phyloP scores from a whole-genome alignment of 257 asterid genomes.

The Penstemon barbatus region DNA sequence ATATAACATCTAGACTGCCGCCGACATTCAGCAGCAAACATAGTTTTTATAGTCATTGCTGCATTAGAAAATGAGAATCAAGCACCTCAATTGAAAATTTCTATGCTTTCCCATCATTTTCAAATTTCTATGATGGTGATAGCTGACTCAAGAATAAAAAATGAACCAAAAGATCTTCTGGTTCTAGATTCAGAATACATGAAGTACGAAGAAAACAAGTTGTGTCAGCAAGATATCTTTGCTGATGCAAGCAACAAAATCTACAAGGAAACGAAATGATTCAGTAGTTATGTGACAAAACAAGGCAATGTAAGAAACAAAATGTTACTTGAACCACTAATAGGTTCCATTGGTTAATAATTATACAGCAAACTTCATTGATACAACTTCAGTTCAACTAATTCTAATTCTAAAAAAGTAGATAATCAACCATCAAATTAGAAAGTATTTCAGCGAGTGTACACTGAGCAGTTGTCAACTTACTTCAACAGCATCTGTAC shows the following conservation, averaged over 20 bases:
- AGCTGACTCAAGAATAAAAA: too few relatives aligned
- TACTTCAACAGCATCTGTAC: conserved; percentile 78
- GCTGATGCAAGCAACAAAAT: neutral
- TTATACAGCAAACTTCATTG: conserved; percentile 8
- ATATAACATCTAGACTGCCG: neutral
- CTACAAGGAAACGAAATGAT: neutral
- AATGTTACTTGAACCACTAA: neutral
- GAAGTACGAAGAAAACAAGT: neutral
- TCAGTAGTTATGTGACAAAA: conserved; percentile 3
- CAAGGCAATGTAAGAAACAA: conserved; percentile 2
- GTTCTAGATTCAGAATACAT: conserved; percentile 1
- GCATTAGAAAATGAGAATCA: neutral
- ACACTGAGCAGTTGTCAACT: conserved; percentile 34
- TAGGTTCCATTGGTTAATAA: neutral
- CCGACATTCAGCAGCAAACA: neutral
- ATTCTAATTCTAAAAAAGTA: conserved; percentile 1
- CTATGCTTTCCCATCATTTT: too few relatives aligned
- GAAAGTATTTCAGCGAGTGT: neutral
- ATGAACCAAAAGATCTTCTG: neutral
- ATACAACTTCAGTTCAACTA: conserved; percentile 7
- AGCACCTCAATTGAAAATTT: neutral
- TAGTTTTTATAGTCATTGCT: neutral
- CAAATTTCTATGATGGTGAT: too few relatives aligned
- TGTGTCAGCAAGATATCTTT: neutral
- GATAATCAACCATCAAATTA: conserved; percentile 15